Evolutionary conservation across 2,329 filamentous ascomycete genomes (phyloP).

Genomic region (Fusarium sp.): DNA sequence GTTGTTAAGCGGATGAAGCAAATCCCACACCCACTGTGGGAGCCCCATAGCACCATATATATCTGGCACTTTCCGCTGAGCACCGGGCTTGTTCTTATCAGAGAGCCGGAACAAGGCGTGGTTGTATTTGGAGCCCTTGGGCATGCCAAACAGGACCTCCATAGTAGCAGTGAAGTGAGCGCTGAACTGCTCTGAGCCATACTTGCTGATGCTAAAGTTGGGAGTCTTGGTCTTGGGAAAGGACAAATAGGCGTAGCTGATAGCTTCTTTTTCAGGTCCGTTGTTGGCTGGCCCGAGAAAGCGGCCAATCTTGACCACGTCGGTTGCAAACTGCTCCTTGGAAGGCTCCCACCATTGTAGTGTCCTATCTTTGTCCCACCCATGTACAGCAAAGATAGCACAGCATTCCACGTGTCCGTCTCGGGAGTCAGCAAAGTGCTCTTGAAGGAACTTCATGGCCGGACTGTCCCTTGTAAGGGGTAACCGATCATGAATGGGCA

Average conservation of each 20-base stretch:
- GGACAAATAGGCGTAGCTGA: conserved; percentile 38
- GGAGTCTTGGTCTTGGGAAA: conserved; percentile 27
- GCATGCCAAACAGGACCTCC: conserved; percentile 43
- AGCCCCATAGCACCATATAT: conserved; percentile 34
- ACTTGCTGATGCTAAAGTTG: conserved; percentile 24
- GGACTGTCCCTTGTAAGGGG: conserved; percentile 14
- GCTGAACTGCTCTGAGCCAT: conserved; percentile 45
- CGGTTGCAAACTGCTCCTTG: conserved; percentile 19
- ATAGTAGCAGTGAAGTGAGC: conserved; percentile 40
- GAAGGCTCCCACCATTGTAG: conserved; percentile 39
- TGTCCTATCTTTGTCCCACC: neutral
- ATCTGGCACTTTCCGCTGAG: neutral
- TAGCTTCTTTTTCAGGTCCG: conserved; percentile 7
- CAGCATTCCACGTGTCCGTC: conserved; percentile 22
- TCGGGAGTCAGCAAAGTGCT: conserved; percentile 8
- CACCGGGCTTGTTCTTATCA: conserved; percentile 14
- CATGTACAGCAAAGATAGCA: conserved; percentile 40
- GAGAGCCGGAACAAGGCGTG: conserved; percentile 34
- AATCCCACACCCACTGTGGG: conserved; percentile 26
- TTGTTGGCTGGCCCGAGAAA: conserved; percentile 5
- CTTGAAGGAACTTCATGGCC: conserved; percentile 1
- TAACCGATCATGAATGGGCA: conserved; percentile 12
- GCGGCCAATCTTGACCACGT: conserved; percentile 34
- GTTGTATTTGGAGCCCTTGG: conserved; percentile 6
- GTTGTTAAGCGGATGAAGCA: conserved; percentile 33